These are phyloP conservation scores for Oenanthe javanica DNA, from an alignment of 140 eudicot genomes.

Conservation along the genomic window DNA sequence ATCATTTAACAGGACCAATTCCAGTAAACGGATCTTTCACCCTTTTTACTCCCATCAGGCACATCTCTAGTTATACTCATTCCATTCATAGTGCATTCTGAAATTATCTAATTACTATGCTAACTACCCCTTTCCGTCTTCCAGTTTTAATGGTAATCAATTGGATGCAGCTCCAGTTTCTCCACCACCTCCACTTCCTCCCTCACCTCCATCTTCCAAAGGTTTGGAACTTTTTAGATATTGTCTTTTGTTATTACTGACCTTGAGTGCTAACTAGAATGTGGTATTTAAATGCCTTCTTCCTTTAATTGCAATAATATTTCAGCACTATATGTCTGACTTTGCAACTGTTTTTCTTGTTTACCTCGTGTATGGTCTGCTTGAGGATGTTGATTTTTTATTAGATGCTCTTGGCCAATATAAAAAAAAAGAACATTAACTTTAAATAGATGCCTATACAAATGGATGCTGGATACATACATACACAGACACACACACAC, in stretches of 20 bases:
- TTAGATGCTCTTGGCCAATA: not conserved
- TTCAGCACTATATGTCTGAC: not conserved
- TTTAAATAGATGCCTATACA: not conserved
- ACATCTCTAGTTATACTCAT: conserved; percentile 7
- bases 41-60: conserved; percentile 76
- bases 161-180: conserved; percentile 33
- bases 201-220: conserved; percentile 35
- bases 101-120: conserved; percentile 9
- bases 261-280: not conserved
- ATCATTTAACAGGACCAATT: conserved; percentile 40
- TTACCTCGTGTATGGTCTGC: not conserved
- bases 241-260: not conserved
- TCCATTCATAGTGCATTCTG: not conserved
- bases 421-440: not conserved
- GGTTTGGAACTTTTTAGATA: conserved; percentile 20
- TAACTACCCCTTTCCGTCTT: conserved; percentile 22
- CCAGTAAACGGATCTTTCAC: conserved; percentile 75
- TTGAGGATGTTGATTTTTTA: not conserved
- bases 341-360: not conserved
- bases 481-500: too few relatives aligned
- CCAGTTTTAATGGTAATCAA: conserved; percentile 56
- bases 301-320: not conserved
- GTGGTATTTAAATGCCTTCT: not conserved
- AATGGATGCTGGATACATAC: not conserved
- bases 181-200: conserved; percentile 52